Percentiles rank a stretch among this genome's conserved stretches.
Conservation (phyloP, 805 yeast species). For the Monosporozyma aerobia region DNA sequence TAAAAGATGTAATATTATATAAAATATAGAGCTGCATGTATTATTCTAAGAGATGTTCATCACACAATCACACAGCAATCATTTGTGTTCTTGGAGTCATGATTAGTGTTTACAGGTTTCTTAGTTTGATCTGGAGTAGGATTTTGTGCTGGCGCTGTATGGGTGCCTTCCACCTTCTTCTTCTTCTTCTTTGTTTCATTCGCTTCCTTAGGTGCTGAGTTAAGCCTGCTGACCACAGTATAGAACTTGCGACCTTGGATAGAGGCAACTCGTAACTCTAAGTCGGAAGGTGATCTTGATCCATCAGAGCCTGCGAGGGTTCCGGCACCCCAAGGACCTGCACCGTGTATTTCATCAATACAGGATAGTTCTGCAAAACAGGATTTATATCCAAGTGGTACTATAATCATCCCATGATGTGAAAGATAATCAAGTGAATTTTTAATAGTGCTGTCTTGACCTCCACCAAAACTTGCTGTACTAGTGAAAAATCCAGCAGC, state of each 20-base stretch:
- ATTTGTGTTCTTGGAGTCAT: not conserved
- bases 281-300: constrained; percentile 52
- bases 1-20: not conserved
- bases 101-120: not conserved
- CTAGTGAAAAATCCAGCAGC: constrained; percentile 64
- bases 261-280: constrained; percentile 56
- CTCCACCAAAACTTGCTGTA: constrained; percentile 69
- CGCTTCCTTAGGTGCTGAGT: not conserved
- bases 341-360: constrained; percentile 66
- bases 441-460: constrained; percentile 65
- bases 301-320: constrained; percentile 69
- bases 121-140: not conserved
- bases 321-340: constrained; percentile 86
- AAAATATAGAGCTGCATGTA: not conserved
- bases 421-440: constrained; percentile 48
- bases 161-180: not conserved
- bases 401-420: constrained; percentile 70
- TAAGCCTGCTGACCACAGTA: constrained; percentile 33
- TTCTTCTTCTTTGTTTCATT: not conserved
- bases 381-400: constrained; percentile 66
- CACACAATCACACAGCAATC: not conserved
- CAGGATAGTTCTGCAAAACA: constrained; percentile 47
- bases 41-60: not conserved
- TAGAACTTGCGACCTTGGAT: constrained; percentile 63
- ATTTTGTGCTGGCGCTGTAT: not conserved